These are phyloP conservation scores for Cicer cuneatum DNA, from an alignment of 306 rosid genomes.

Conservation along the genomic window DNA sequence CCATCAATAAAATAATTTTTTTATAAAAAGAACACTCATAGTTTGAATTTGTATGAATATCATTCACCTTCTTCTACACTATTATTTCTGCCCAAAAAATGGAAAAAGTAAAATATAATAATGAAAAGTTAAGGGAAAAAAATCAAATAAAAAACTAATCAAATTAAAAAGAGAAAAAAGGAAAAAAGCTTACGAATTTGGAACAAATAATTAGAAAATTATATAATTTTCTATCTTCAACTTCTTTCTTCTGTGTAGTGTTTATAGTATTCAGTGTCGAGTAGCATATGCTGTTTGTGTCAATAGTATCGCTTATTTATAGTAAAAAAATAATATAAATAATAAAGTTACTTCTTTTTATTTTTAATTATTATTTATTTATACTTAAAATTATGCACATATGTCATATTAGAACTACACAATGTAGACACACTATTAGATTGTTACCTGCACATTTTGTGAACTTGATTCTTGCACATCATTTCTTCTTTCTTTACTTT, in stretches of 20 bases:
- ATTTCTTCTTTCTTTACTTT: background rate
- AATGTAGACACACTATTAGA: background rate
- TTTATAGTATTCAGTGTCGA: background rate
- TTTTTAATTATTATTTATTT: too few species aligned
- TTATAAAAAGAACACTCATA: conserved; percentile 11
- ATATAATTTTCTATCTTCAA: conserved; percentile 2
- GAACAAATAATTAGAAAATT: conserved; percentile 30
- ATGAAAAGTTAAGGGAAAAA: background rate
- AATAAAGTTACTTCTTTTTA: background rate
- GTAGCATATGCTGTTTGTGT: background rate
- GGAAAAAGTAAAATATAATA: background rate
- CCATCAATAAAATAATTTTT: background rate
- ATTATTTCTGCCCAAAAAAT: conserved; percentile 20
- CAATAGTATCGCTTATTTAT: conserved; percentile 26
- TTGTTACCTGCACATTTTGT: background rate
- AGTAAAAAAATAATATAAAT: background rate
- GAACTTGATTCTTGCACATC: background rate
- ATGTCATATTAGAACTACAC: background rate
- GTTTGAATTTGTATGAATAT: conserved; percentile 37
- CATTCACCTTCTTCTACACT: background rate
- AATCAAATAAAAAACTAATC: background rate
- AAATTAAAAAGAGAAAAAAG: background rate
- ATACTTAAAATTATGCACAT: too few species aligned
- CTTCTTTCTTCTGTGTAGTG: conserved; percentile 12
- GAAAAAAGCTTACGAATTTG: conserved; percentile 54